These are phyloP conservation scores for Talaromyces liani DNA, from an alignment of 495 filamentous ascomycete genomes.

Conservation along the genomic window DNA sequence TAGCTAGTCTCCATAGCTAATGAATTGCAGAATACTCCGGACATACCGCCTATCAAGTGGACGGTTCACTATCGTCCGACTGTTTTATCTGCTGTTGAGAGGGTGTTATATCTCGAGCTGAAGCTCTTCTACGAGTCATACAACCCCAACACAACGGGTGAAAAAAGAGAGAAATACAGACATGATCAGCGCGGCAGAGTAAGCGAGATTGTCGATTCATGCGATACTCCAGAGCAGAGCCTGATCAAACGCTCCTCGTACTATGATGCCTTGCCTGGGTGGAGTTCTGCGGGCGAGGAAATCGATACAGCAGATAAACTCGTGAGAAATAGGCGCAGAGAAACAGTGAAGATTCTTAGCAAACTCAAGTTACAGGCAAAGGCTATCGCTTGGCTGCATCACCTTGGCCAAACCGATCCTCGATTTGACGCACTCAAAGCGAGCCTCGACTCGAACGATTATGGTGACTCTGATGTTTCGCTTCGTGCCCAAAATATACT, in stretches of 20 bases:
- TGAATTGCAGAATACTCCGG: slow-evolving; percentile 30
- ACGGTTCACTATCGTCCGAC: slow-evolving; percentile 30
- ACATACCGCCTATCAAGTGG: slow-evolving; percentile 36
- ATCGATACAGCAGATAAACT: slow-evolving; percentile 9
- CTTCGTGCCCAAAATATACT: slow-evolving; percentile 12
- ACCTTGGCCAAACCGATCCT: slow-evolving; percentile 11
- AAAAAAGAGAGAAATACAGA: slow-evolving; percentile 20
- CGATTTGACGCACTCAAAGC: slow-evolving; percentile 19
- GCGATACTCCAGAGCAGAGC: slow-evolving; percentile 34
- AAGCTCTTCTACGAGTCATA: slow-evolving; percentile 34
- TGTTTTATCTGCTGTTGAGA: slow-evolving; percentile 31
- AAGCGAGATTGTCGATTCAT: slow-evolving; percentile 33
- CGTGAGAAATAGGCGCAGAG: slow-evolving; percentile 17
- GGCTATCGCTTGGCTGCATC: slow-evolving; percentile 25
- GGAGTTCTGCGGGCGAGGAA: slow-evolving; percentile 6
- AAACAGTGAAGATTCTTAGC: slow-evolving; percentile 22
- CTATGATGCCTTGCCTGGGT: slow-evolving; percentile 15
- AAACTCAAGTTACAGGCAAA: slow-evolving; percentile 21
- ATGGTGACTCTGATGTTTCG: slow-evolving; percentile 20
- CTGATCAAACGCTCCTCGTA: slow-evolving; percentile 41
- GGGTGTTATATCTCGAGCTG: slow-evolving; percentile 39
- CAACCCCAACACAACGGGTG: slow-evolving; percentile 31
- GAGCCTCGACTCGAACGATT: slow-evolving; percentile 17
- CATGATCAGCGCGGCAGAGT: slow-evolving; percentile 33
- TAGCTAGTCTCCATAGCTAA: not conserved